Evolutionary conservation across 345 rosid genomes (phyloP), one percentile per base, ranked within the genome.

Genomic region (Hibiscus mutabilis): DNA sequence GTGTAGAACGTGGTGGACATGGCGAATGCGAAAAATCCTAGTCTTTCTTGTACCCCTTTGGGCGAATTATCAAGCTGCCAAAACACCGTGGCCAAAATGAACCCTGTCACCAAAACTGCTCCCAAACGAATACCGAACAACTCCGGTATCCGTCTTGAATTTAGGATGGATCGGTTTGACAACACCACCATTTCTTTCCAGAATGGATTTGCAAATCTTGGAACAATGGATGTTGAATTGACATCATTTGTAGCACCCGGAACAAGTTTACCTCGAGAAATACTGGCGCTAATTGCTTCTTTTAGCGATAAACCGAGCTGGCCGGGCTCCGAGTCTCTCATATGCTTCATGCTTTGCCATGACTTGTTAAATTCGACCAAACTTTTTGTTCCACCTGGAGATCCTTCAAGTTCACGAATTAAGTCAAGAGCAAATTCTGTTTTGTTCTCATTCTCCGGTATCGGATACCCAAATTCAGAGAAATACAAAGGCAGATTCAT

Each of bases 1-100:
- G 98, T 89, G 88, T 95, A 95, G 87, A 87, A 95, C 29, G 96
- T 95, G 1, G 99, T 95, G 0, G 99, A 95, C 98, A 95, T 92
- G 0, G 97, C 99, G 74, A 95, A 95, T 0, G 99, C 99, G 77
- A 95, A 83, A 77, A 92, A 90, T 10, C 99, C 99, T 37, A 95
- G 22, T 18, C 99, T 70, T 61, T 95, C 99, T 75, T 89, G 94
- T 2, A 87, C 87, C 0, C 99, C 99, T 80, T 86, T 90, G 0
- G 99, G 99, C 3, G 99, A 95, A 69, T 78, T 80, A 37, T 92
- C 99, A 10, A 95, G 87, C 60, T 77, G 81, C 99, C 98, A 92
- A 60, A 85, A 95, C 71, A 95, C 83, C 7, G 99, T 95, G 40
- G 99, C 99, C 0, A 95, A 21, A 55, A 95, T 95, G 68, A 95